Evolutionary conservation across 331 rosid genomes (phyloP).

Genomic region (Ulmus americana): DNA sequence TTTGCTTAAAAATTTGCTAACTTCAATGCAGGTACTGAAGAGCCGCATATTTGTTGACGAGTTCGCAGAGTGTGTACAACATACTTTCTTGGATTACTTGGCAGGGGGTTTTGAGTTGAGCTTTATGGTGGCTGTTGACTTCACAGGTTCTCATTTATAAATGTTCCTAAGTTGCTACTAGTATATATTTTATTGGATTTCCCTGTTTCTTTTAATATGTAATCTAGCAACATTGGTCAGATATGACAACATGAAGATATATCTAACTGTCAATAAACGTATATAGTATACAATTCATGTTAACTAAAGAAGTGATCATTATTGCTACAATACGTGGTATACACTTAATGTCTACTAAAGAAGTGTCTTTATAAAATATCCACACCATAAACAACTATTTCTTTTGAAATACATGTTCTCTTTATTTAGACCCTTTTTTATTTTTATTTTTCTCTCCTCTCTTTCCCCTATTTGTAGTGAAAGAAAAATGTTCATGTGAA

Average conservation of each 20-base stretch:
- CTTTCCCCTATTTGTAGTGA: background rate
- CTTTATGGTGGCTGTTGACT: conserved; percentile 95
- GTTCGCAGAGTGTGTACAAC: conserved; percentile 57
- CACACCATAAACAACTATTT: background rate
- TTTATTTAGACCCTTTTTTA: background rate
- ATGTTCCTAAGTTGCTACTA: too few species aligned
- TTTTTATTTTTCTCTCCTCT: background rate
- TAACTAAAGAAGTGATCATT: too few species aligned
- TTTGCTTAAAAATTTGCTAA: conserved; percentile 26
- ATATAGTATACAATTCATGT: too few species aligned
- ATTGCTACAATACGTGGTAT: too few species aligned
- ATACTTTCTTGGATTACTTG: conserved; percentile 88
- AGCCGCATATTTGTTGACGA: conserved; percentile 76
- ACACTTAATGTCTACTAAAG: too few species aligned
- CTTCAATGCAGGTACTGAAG: conserved; percentile 53
- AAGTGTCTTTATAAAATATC: background rate
- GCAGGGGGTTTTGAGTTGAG: conserved; percentile 84
- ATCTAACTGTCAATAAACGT: too few species aligned
- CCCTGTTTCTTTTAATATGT: too few species aligned
- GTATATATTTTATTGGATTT: too few species aligned
- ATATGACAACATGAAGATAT: too few species aligned
- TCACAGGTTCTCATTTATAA: conserved; percentile 53
- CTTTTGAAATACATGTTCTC: background rate
- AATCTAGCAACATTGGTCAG: too few species aligned
- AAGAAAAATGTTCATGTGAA: background rate